Conservation (phyloP, 257 asterid species). For the Solanum gracilifrons region DNA sequence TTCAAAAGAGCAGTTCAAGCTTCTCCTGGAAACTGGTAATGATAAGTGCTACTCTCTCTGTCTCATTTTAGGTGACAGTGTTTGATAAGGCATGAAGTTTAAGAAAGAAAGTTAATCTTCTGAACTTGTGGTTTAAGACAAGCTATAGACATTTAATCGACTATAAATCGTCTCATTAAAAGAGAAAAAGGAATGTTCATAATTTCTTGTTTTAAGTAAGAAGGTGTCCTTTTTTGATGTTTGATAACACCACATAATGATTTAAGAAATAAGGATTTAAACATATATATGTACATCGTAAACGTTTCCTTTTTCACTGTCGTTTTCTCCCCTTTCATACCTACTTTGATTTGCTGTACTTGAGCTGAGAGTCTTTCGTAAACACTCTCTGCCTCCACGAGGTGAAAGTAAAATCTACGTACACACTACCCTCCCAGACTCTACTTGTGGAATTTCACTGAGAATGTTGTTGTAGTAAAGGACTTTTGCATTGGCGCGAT, state of each 20-base stretch:
- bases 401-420: background rate
- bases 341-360: background rate
- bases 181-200: background rate
- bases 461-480: background rate
- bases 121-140: background rate
- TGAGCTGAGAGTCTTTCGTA: background rate
- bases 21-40: slow-evolving; percentile 57
- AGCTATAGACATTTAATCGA: background rate
- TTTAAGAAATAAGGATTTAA: background rate
- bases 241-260: background rate
- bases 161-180: background rate
- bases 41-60: slow-evolving; percentile 18
- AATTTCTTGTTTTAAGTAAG: background rate
- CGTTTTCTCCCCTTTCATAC: background rate
- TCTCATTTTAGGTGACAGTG: background rate
- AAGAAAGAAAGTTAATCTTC: background rate
- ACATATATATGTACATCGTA: background rate
- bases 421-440: background rate
- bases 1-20: slow-evolving; percentile 56
- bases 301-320: background rate
- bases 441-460: background rate
- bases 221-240: background rate
- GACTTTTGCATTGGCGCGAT: background rate
- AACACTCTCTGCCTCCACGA: background rate
- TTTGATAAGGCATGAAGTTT: background rate